Evolutionary conservation across 2,329 filamentous ascomycete genomes (phyloP).

Genomic region (Amylocarpus encephaloides): DNA sequence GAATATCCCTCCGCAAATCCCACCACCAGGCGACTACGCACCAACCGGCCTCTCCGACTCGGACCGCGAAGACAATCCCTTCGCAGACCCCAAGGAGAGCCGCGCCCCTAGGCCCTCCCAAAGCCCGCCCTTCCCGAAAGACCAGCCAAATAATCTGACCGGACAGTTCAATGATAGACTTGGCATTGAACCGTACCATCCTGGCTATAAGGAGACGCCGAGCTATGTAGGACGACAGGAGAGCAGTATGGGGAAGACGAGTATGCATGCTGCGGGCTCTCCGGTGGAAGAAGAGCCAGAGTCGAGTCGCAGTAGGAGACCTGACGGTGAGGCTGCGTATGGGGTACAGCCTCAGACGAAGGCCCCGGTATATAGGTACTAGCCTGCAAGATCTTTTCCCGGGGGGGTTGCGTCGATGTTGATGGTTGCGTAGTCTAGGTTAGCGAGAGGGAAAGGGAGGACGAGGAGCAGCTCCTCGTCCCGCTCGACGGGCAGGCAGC

Average conservation of each 20-base stretch:
- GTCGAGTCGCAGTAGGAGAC: slow-evolving; percentile 12
- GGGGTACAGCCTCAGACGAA: slow-evolving; percentile 13
- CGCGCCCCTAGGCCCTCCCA: not conserved
- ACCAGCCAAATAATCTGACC: slow-evolving; percentile 16
- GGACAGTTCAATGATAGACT: slow-evolving; percentile 27
- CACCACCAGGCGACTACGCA: slow-evolving; percentile 25
- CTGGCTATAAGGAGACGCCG: slow-evolving; percentile 27
- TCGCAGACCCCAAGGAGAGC: slow-evolving; percentile 23
- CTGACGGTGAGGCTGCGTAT: slow-evolving; percentile 11
- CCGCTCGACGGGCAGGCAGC: not conserved
- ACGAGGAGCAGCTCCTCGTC: too few species aligned
- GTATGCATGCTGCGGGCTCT: slow-evolving; percentile 25
- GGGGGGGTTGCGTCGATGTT: too few species aligned
- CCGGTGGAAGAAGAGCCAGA: slow-evolving; percentile 3
- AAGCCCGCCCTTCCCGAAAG: slow-evolving; percentile 23
- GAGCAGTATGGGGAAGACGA: slow-evolving; percentile 17
- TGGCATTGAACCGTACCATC: slow-evolving; percentile 32
- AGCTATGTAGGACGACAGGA: slow-evolving; percentile 26
- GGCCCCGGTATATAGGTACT: slow-evolving; percentile 27
- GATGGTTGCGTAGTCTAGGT: too few species aligned
- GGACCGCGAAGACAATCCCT: slow-evolving; percentile 26
- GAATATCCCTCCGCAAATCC: slow-evolving; percentile 20
- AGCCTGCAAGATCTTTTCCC: not conserved
- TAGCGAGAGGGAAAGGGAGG: too few species aligned
- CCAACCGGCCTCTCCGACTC: slow-evolving; percentile 15